These are phyloP conservation scores for Microbotryum silenes-acaulis DNA, from an alignment of 1,284 basidiomycete species.

Conservation along the genomic window DNA sequence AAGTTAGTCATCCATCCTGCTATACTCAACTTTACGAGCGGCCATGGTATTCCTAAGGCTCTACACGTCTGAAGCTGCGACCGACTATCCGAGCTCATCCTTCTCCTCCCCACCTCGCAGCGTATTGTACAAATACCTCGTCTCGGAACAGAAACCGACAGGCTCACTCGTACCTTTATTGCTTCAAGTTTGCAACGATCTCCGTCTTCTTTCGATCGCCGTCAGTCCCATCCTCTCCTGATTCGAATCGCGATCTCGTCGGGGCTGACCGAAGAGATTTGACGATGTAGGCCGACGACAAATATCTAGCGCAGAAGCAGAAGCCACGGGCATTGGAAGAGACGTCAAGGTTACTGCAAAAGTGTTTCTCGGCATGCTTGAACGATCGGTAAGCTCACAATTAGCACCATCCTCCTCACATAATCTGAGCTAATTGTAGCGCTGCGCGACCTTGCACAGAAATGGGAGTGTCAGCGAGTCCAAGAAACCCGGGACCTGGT, in stretches of 20 bases:
- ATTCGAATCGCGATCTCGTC: no score
- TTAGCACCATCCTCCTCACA: no score
- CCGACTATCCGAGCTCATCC: no score
- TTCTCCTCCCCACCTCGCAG: conserved; percentile 9
- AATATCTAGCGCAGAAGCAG: conserved; percentile 36
- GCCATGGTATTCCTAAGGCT: no score
- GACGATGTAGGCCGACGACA: conserved; percentile 16
- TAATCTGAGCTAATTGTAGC: no score
- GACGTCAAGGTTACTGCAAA: conserved; percentile 79
- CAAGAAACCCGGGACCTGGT: conserved; percentile 67
- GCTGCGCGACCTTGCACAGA: no score
- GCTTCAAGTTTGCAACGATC: conserved; percentile 30
- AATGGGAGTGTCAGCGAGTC: neutral
- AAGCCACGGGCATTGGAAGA: conserved; percentile 75
- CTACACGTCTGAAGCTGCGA: neutral
- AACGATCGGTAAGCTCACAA: conserved; percentile 62
- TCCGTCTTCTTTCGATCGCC: conserved; percentile 24
- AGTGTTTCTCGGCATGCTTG: conserved; percentile 83
- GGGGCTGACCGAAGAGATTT: no score
- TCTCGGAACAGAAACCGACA: conserved; percentile 17
- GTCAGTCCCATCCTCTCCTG: conserved; percentile 4
- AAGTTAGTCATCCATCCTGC: conserved; percentile 3
- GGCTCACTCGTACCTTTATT: conserved; percentile 33
- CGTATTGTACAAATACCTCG: conserved; percentile 29
- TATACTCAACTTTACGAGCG: no score